Conservation (phyloP, 495 filamentous ascomycete species). For the Penicillium paradoxum region DNA sequence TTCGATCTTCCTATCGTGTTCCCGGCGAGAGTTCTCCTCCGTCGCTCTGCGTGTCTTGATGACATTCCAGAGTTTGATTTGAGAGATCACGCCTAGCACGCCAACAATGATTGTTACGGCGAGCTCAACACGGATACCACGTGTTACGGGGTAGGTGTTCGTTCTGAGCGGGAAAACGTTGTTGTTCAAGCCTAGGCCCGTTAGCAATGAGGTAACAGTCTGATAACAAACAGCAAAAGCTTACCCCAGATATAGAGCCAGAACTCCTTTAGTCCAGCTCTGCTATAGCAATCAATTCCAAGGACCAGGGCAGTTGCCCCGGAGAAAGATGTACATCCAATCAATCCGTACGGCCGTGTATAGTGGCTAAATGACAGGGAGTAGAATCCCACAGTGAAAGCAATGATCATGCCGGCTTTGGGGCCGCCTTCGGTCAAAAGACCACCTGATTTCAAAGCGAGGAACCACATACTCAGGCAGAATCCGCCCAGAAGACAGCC, state of each 20-base stretch:
- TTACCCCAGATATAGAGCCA: constrained; percentile 91
- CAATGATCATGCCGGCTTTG: constrained; percentile 70
- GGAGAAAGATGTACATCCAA: constrained; percentile 69
- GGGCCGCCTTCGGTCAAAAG: constrained; percentile 56
- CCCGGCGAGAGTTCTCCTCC: constrained; percentile 50
- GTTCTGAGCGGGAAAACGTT: constrained; percentile 71
- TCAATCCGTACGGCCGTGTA: constrained; percentile 72
- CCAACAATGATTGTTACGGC: constrained; percentile 71
- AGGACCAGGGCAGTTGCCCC: constrained; percentile 74
- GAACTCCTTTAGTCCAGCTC: constrained; percentile 88
- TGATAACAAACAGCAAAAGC: constrained; percentile 11
- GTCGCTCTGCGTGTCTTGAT: constrained; percentile 65
- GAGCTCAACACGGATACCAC: constrained; percentile 80
- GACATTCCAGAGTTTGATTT: constrained; percentile 84
- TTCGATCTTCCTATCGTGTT: constrained; percentile 56
- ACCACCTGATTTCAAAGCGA: constrained; percentile 72
- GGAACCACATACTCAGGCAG: constrained; percentile 85
- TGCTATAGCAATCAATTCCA: constrained; percentile 87
- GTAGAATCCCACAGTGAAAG: constrained; percentile 62
- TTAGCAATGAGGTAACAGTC: constrained; percentile 4
- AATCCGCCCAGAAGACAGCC: constrained; percentile 87
- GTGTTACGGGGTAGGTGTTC: constrained; percentile 77
- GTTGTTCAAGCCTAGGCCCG: constrained; percentile 59
- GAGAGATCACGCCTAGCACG: constrained; percentile 72
- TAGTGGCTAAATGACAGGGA: constrained; percentile 72